phyloP scores from a whole-genome alignment of 345 rosid species.

The Ailanthus altissimus region DNA sequence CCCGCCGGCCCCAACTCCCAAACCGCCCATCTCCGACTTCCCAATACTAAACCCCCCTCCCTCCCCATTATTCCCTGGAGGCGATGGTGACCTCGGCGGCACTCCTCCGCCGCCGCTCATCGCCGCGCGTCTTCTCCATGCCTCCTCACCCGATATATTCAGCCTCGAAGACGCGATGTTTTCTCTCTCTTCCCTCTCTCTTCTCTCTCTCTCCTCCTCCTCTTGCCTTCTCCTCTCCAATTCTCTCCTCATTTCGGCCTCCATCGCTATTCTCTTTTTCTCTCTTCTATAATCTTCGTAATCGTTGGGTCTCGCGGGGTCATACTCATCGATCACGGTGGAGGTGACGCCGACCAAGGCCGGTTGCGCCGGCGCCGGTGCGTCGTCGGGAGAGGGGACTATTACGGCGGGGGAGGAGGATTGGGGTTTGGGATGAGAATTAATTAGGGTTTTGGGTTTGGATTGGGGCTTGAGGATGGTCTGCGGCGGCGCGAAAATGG shows the following conservation, averaged over 20 bases:
- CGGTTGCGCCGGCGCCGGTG: conserved; percentile 40
- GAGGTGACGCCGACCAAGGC: conserved; percentile 82
- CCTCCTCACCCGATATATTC: conserved; percentile 93
- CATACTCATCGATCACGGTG: conserved; percentile 84
- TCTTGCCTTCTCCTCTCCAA: conserved; percentile 77
- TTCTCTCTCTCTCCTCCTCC: conserved; percentile 73
- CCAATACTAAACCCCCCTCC: conserved; percentile 67
- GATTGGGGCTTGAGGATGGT: conserved; percentile 60
- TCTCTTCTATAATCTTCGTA: conserved; percentile 85
- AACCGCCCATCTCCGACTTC: conserved; percentile 83
- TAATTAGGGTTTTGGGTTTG: conserved; percentile 45
- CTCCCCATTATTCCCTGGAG: conserved; percentile 56
- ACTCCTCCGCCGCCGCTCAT: conserved; percentile 66
- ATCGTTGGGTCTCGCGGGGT: conserved; percentile 91
- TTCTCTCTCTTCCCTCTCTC: conserved; percentile 57
- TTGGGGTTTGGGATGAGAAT: conserved; percentile 21
- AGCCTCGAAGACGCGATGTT: conserved; percentile 32
- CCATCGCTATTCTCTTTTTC: conserved; percentile 71
- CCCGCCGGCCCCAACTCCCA: conserved; percentile 97
- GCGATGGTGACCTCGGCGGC: conserved; percentile 73
- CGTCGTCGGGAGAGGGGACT: conserved; percentile 28
- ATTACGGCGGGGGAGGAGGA: conserved; percentile 16
- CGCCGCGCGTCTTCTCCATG: conserved; percentile 92
- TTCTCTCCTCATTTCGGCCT: conserved; percentile 82
- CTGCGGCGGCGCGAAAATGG: conserved; percentile 62